Evolutionary conservation across 1,139 yeast genomes (phyloP), one percentile per base, ranked within the genome.

Genomic region (Kluyveromyces marxianus): DNA sequence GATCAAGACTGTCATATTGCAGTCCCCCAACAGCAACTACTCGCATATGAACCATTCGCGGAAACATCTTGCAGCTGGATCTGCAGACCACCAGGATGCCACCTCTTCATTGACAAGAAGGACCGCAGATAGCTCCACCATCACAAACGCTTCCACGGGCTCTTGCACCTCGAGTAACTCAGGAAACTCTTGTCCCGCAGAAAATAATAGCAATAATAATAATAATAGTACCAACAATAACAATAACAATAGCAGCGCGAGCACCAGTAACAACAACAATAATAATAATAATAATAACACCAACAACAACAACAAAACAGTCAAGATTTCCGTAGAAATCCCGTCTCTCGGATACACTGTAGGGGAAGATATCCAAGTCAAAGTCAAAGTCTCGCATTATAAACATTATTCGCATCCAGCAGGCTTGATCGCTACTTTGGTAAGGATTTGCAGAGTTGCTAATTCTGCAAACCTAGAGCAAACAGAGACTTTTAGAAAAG

Each of bases 401-500:
- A 82, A 83, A 59, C 77, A 79, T 45, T 72, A 86, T 33, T 81
- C 82, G 56, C 84, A 83, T 52, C 67, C 83, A n/a, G 78, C 79
- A 41, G 96, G 96, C 0, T 75, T 87, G 4, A 83, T 88, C 7
- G 76, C 86, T 21, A 88, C 96, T 0, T 69, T 89, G 44, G 87
- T 87, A 6, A 69, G 97, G 45, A 83, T 89, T 5, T 86, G 95
- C 53, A 71, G 95, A 26, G 77, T 89, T 37, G 84, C 83, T 51
- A 73, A 77, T 50, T 85, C 85, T 0, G 79, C 79, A 2, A 57
- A 58, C 28, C 83, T 76, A 44, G 74, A 79, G 21, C 72, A 79
- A 28, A 71, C 79, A 39, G 95, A 86, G 58, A 81, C 94, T 0
- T 88, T 83, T 62, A 71, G 97, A 52, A 89, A 89, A 61, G 97